Percentiles rank a stretch among this genome's conserved stretches.
Conservation (phyloP, 179 eudicot genomes). For the Silene vulgaris region DNA sequence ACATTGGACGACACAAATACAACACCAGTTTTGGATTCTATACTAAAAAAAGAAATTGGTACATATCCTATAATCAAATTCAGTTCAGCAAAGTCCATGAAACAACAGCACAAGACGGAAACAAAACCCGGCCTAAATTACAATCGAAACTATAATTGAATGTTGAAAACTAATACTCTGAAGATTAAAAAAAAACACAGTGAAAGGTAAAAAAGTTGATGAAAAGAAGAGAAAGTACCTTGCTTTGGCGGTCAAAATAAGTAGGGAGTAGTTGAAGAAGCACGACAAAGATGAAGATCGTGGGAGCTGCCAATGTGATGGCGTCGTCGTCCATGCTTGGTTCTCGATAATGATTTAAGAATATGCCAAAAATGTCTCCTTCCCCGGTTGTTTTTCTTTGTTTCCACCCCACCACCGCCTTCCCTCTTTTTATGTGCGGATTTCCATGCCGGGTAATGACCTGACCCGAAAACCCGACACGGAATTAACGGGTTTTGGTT, state of each 20-base stretch:
- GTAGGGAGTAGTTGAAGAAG: conserved; percentile 44
- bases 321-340: conserved; percentile 41
- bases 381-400: too few species aligned
- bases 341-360: conserved; percentile 10
- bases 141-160: neutral
- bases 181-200: neutral
- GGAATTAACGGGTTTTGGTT: too few species aligned
- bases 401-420: too few species aligned
- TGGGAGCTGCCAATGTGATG: conserved; percentile 62
- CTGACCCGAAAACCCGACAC: too few species aligned
- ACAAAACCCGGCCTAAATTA: neutral
- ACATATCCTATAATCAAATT: neutral
- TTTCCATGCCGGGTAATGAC: too few species aligned
- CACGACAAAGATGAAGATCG: conserved; percentile 49
- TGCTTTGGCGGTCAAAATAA: conserved; percentile 43
- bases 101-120: neutral
- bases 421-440: too few species aligned
- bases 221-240: conserved; percentile 27
- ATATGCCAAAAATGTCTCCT: neutral
- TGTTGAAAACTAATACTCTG: neutral
- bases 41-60: neutral
- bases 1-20: neutral
- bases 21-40: neutral
- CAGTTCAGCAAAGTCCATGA: neutral
- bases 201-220: neutral